These are phyloP conservation scores for Limnanthes douglasii DNA, from an alignment of 345 rosid species.

Conservation along the genomic window DNA sequence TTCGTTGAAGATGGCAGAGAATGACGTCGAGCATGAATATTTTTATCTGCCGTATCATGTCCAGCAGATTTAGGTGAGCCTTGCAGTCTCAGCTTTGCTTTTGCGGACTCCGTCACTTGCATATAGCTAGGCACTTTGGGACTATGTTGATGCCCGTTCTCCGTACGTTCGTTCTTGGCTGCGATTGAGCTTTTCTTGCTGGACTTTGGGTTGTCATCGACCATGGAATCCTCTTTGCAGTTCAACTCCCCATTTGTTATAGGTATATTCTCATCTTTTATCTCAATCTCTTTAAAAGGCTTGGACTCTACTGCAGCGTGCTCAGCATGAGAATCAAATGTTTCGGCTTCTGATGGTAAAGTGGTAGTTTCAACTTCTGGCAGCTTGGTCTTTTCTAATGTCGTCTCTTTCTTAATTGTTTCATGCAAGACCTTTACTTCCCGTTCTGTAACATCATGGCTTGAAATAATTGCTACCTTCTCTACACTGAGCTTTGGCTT, in stretches of 20 bases:
- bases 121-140: constrained; percentile 74
- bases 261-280: constrained; percentile 24
- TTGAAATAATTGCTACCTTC: constrained; percentile 19
- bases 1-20: constrained; percentile 63
- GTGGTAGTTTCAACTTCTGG: constrained; percentile 18
- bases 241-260: constrained; percentile 23
- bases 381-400: constrained; percentile 8
- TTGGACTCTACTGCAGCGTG: constrained; percentile 19
- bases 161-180: constrained; percentile 42
- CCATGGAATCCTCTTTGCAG: constrained; percentile 26
- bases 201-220: constrained; percentile 33
- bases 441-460: constrained; percentile 18
- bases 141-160: constrained; percentile 50
- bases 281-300: constrained; percentile 17
- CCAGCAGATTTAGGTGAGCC: constrained; percentile 51
- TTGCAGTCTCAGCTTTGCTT: constrained; percentile 77
- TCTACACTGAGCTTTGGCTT: constrained; percentile 35
- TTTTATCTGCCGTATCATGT: constrained; percentile 50
- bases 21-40: constrained; percentile 38
- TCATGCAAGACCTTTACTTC: constrained; percentile 14
- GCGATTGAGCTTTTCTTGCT: constrained; percentile 29
- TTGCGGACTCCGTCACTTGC: constrained; percentile 87
- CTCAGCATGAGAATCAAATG: constrained; percentile 17
- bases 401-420: constrained; percentile 17
- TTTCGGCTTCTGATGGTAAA: constrained; percentile 24